These are phyloP conservation scores for Parafenestella ontariensis DNA, from an alignment of 2,329 filamentous ascomycete species.

Conservation along the genomic window DNA sequence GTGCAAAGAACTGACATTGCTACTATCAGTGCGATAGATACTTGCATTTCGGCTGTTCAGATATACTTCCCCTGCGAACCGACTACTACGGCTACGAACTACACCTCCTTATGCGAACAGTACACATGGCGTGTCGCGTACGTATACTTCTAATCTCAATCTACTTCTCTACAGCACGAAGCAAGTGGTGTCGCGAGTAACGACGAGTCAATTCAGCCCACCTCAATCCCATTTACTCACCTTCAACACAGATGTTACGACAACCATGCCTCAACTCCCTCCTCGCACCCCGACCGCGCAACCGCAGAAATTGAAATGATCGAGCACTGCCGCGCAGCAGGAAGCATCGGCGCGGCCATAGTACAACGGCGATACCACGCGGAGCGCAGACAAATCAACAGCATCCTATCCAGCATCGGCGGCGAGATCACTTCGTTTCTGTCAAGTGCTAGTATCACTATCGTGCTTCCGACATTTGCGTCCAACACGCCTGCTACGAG, in stretches of 20 bases:
- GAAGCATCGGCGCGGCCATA: conserved; percentile 3
- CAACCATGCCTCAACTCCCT: conserved; percentile 9
- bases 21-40: conserved; percentile 6
- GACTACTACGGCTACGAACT: conserved; percentile 1
- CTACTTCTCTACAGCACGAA: not conserved
- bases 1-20: not conserved
- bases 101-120: conserved; percentile 19
- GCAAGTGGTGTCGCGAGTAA: too few relatives aligned
- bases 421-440: conserved; percentile 15
- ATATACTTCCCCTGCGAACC: conserved; percentile 10
- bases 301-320: not conserved
- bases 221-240: not conserved
- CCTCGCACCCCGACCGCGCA: conserved; percentile 2
- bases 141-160: not conserved
- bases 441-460: conserved; percentile 4
- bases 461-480: not conserved
- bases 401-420: conserved; percentile 14
- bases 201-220: not conserved
- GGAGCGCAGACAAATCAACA: conserved; percentile 15
- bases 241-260: conserved; percentile 12
- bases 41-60: conserved; percentile 9
- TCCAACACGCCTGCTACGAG: not conserved
- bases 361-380: conserved; percentile 7
- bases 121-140: conserved; percentile 19
- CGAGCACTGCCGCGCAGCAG: conserved; percentile 13